Evolutionary conservation across 148 eudicot genomes (phyloP).

Genomic region (Rhododendron molle): DNA sequence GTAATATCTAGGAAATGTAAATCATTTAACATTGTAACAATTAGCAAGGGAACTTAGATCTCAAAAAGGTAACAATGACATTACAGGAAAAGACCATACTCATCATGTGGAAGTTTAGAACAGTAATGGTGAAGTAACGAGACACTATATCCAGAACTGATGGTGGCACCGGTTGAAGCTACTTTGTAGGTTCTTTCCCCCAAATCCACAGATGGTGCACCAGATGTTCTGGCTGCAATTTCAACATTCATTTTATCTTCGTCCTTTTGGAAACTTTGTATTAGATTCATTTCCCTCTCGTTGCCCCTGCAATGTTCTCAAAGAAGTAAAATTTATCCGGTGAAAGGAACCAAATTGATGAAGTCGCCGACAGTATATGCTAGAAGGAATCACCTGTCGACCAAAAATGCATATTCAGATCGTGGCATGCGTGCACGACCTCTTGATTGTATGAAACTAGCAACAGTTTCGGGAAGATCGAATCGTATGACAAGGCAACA

Average conservation of each 20-base stretch:
- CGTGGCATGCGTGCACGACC: constrained; percentile 97
- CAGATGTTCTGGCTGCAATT: constrained; percentile 44
- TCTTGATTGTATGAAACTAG: constrained; percentile 96
- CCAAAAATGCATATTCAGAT: constrained; percentile 91
- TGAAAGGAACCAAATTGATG: constrained; percentile 11
- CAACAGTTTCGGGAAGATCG: constrained; percentile 93
- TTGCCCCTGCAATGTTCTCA: constrained; percentile 47
- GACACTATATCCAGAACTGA: constrained; percentile 67
- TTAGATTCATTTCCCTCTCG: constrained; percentile 54
- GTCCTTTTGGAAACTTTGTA: constrained; percentile 52
- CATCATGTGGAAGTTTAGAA: constrained; percentile 93
- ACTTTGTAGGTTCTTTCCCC: constrained; percentile 65
- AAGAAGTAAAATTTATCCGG: constrained; percentile 3
- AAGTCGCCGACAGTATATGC: constrained; percentile 5
- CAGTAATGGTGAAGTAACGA: constrained; percentile 82
- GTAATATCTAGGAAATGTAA: constrained; percentile 51
- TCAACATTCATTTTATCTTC: constrained; percentile 80
- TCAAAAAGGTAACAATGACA: neutral
- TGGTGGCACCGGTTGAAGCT: constrained; percentile 84
- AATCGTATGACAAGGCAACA: constrained; percentile 96
- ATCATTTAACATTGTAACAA: neutral
- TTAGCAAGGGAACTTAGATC: neutral
- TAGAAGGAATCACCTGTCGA: constrained; percentile 55
- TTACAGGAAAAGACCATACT: constrained; percentile 46
- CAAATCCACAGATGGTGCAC: constrained; percentile 23